phyloP scores from a whole-genome alignment of 768 basidiomycete genomes.

The Pulveroboletus ravenelii region DNA sequence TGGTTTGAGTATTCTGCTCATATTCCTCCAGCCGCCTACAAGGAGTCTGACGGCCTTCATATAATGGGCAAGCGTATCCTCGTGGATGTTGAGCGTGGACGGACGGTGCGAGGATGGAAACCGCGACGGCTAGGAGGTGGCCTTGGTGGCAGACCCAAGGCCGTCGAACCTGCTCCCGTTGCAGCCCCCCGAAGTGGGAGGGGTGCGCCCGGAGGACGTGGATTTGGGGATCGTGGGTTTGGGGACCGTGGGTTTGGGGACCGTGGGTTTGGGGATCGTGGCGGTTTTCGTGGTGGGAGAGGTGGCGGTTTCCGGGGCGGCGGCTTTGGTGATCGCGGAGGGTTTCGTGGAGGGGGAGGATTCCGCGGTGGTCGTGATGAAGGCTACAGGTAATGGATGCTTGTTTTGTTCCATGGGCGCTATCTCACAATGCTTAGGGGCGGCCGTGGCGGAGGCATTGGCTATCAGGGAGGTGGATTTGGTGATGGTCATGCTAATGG shows the following conservation, averaged over 20 bases:
- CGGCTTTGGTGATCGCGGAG: slow-evolving; percentile 38
- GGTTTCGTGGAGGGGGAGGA: slow-evolving; percentile 38
- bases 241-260: slow-evolving; percentile 37
- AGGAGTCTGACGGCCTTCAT: slow-evolving; percentile 95
- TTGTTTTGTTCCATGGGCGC: slow-evolving; percentile 1
- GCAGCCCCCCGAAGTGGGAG: slow-evolving; percentile 24
- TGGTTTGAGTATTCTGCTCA: slow-evolving; percentile 15
- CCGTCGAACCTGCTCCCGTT: slow-evolving; percentile 42
- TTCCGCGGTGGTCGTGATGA: slow-evolving; percentile 38
- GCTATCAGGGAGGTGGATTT: slow-evolving; percentile 60
- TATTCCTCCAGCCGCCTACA: slow-evolving; percentile 73
- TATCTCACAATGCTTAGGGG: slow-evolving; percentile 37
- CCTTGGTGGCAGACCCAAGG: slow-evolving; percentile 95
- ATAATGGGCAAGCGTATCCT: slow-evolving; percentile 95
- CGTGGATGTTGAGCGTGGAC: slow-evolving; percentile 96
- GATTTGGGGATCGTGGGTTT: slow-evolving; percentile 4
- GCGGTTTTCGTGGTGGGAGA: slow-evolving; percentile 39
- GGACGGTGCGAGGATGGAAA: slow-evolving; percentile 98
- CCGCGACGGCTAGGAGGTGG: slow-evolving; percentile 96
- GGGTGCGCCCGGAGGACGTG: slow-evolving; percentile 42
- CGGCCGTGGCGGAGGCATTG: slow-evolving; percentile 69
- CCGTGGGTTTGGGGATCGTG: slow-evolving; percentile 33
- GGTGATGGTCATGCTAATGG: slow-evolving; percentile 51
- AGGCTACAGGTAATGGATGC: slow-evolving; percentile 46
- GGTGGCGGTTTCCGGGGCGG: slow-evolving; percentile 45